Conservation (phyloP, 1,284 basidiomycete species). For the Cryptococcus depauperatus region DNA sequence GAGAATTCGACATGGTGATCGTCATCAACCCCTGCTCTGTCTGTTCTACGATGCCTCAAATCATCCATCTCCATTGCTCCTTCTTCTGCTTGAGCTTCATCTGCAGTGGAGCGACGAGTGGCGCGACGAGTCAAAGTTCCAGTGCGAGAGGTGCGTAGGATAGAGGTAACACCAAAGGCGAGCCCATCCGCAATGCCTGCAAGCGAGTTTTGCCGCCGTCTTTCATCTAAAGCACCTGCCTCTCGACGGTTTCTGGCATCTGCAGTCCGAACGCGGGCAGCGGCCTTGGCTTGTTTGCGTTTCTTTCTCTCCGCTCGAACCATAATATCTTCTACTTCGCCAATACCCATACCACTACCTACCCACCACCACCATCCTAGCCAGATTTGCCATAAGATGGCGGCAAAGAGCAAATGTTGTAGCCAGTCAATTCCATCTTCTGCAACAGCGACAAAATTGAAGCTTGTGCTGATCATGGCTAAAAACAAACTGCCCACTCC, state of each 20-base stretch:
- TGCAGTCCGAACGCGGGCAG: slow-evolving; percentile 12
- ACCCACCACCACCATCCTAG: slow-evolving; percentile 97
- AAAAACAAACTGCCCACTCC: slow-evolving; percentile 71
- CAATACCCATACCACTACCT: slow-evolving; percentile 68
- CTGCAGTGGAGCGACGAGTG: slow-evolving; percentile 3
- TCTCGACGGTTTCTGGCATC: slow-evolving; percentile 2
- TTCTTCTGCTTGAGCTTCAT: slow-evolving; percentile 10
- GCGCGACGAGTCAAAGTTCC: slow-evolving; percentile 13
- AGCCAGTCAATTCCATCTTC: slow-evolving; percentile 80
- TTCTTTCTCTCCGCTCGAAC: slow-evolving; percentile 38
- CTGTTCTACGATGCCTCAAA: not conserved
- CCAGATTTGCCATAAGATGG: slow-evolving; percentile 81
- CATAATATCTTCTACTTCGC: slow-evolving; percentile 46
- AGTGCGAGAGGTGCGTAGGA: slow-evolving; percentile 14
- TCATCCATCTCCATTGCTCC: slow-evolving; percentile 16
- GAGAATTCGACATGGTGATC: slow-evolving; percentile 13
- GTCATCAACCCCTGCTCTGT: not conserved
- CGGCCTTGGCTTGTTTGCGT: slow-evolving; percentile 28
- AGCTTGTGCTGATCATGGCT: slow-evolving; percentile 67
- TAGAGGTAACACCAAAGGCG: slow-evolving; percentile 23
- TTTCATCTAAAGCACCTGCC: not conserved
- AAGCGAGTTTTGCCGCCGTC: slow-evolving; percentile 13
- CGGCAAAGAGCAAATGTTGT: slow-evolving; percentile 72
- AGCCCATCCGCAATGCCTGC: slow-evolving; percentile 19
- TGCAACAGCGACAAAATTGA: slow-evolving; percentile 78